Percentiles rank a stretch among this genome's conserved stretches.
These are phyloP conservation scores for Macrophomina pseudophaseolina DNA, from an alignment of 2,329 filamentous ascomycete genomes.

Conservation along the genomic window DNA sequence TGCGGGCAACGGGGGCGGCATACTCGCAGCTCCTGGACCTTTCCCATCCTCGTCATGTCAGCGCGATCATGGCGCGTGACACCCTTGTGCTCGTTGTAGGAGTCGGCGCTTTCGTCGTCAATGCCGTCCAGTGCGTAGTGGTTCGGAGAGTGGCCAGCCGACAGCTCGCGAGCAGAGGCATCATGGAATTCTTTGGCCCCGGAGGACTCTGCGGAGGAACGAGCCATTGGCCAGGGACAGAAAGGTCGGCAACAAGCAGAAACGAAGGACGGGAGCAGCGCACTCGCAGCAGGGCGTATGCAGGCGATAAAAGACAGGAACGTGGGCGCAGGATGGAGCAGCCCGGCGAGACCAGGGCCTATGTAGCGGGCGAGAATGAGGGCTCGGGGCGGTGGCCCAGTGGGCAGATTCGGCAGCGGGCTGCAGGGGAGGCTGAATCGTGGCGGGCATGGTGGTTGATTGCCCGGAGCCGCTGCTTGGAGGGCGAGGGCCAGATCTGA, in stretches of 20 bases:
- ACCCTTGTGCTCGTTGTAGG: constrained; percentile 14
- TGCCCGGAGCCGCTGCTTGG: background rate
- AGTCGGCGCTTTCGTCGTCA: constrained; percentile 5
- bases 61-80: constrained; percentile 26
- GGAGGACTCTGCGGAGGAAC: background rate
- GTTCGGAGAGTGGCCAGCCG: background rate
- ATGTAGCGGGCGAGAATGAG: background rate
- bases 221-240: background rate
- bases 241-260: background rate
- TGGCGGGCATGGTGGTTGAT: background rate
- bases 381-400: background rate
- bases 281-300: background rate
- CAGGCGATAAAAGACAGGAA: background rate
- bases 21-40: constrained; percentile 55
- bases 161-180: background rate
- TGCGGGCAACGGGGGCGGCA: constrained; percentile 5
- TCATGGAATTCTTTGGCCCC: background rate
- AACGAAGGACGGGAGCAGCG: background rate
- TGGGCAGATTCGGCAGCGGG: background rate
- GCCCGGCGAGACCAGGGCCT: background rate
- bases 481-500: constrained; percentile 35
- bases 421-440: background rate
- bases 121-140: background rate
- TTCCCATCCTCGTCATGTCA: constrained; percentile 58
- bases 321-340: background rate